Conservation (phyloP, 169 alveolate genomes). For the Cryptosporidium sp. region DNA sequence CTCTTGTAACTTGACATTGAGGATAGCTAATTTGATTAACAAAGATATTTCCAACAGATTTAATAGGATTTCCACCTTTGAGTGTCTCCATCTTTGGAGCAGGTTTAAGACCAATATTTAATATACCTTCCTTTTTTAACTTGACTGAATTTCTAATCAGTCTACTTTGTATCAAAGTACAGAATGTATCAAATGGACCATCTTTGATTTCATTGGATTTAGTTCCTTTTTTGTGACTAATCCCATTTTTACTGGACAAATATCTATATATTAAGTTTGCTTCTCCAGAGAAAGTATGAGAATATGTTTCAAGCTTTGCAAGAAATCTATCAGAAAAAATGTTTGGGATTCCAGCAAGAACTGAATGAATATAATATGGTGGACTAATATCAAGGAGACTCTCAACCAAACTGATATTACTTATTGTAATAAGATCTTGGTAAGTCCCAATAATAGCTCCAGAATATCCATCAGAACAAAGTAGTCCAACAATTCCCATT, state of each 20-base stretch:
- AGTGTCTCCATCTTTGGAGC: constrained; percentile 18
- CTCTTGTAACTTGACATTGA: constrained; percentile 67
- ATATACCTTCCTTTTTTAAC: constrained; percentile 41
- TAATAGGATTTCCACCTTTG: constrained; percentile 43
- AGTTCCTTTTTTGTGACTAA: not conserved
- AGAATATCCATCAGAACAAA: constrained; percentile 73
- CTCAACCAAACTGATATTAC: constrained; percentile 28
- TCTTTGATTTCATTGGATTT: constrained; percentile 17
- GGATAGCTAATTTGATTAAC: constrained; percentile 57
- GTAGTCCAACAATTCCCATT: constrained; percentile 44
- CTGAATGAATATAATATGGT: constrained; percentile 38
- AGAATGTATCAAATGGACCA: constrained; percentile 67
- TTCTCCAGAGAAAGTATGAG: not conserved
- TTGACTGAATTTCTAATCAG: constrained; percentile 21
- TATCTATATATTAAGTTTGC: constrained; percentile 23
- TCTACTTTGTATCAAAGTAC: constrained; percentile 32
- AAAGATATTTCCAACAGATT: constrained; percentile 21
- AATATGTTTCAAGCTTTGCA: constrained; percentile 43
- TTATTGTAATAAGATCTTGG: constrained; percentile 3
- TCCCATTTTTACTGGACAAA: not conserved
- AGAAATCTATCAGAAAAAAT: constrained; percentile 21
- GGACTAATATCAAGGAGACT: constrained; percentile 42
- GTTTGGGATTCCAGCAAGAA: constrained; percentile 23
- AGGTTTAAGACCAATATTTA: constrained; percentile 43
- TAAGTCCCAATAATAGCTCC: constrained; percentile 68